Percentiles rank a stretch among this genome's conserved stretches.
These are phyloP conservation scores for Aspergillus arachidicola DNA, from an alignment of 2,329 filamentous ascomycete species.

Conservation along the genomic window DNA sequence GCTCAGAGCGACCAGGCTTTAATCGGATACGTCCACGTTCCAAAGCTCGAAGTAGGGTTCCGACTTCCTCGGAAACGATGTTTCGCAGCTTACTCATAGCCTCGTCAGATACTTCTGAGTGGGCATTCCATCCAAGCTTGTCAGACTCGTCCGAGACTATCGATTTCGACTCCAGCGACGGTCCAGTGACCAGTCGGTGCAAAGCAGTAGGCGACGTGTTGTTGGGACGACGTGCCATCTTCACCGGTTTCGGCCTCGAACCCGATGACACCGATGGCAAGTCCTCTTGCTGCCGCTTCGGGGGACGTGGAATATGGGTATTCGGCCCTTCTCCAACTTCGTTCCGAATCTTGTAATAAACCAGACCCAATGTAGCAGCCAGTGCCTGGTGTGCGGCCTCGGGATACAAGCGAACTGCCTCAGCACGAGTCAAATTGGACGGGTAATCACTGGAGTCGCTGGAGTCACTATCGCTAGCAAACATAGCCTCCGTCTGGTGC, in stretches of 20 bases:
- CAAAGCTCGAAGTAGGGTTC: conserved; percentile 36
- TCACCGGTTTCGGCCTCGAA: conserved; percentile 38
- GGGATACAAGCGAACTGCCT: conserved; percentile 39
- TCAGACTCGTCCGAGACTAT: conserved; percentile 35
- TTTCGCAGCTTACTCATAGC: conserved; percentile 41
- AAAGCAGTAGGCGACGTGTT: conserved; percentile 34
- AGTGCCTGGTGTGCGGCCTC: conserved; percentile 45
- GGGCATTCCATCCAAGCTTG: conserved; percentile 39
- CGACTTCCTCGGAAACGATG: conserved; percentile 39
- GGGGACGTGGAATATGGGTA: conserved; percentile 31
- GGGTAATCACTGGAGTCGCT: conserved; percentile 43
- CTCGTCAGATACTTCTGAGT: conserved; percentile 41
- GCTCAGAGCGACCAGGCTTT: conserved; percentile 37
- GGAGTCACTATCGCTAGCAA: conserved; percentile 39
- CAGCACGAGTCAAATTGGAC: conserved; percentile 36
- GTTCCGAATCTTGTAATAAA: conserved; percentile 46
- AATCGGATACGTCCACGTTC: conserved; percentile 39
- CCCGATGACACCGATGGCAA: conserved; percentile 32
- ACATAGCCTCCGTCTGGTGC: conserved; percentile 31
- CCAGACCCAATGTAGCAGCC: conserved; percentile 42
- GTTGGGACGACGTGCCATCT: conserved; percentile 36
- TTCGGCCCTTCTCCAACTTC: conserved; percentile 40
- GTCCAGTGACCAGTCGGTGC: conserved; percentile 35
- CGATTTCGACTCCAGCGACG: conserved; percentile 38
- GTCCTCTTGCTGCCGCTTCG: conserved; percentile 41